phyloP scores from a whole-genome alignment of 768 basidiomycete species.

The Leccinum subtestaceum region DNA sequence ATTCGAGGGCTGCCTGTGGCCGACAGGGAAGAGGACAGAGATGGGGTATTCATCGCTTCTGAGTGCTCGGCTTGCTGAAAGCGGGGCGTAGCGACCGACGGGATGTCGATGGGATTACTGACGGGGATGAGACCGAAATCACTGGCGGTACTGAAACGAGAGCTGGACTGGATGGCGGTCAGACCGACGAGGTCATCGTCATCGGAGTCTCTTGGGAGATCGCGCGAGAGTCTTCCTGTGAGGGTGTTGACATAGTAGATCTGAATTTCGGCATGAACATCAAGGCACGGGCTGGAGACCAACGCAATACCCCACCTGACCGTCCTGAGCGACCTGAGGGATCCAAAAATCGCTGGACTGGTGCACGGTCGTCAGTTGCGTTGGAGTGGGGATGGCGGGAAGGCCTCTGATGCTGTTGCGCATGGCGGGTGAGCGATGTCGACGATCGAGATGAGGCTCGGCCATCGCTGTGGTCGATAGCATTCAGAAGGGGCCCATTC shows the following conservation, averaged over 20 bases:
- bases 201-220: constrained; percentile 72
- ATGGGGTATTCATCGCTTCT: neutral
- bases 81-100: neutral
- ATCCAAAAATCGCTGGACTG: constrained; percentile 81
- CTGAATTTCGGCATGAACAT: constrained; percentile 38
- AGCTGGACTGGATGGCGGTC: constrained; percentile 47
- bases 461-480: constrained; percentile 19
- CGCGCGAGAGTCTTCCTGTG: constrained; percentile 74
- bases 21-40: neutral
- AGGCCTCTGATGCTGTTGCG: constrained; percentile 29
- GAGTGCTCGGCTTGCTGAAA: neutral
- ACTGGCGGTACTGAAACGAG: constrained; percentile 48
- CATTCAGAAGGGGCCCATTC: constrained; percentile 3
- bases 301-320: constrained; percentile 57
- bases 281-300: neutral
- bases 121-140: constrained; percentile 43
- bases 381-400: constrained; percentile 24
- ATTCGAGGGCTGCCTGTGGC: neutral
- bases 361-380: neutral
- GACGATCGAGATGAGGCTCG: constrained; percentile 5
- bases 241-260: constrained; percentile 92
- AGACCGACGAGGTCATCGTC: constrained; percentile 52
- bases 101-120: constrained; percentile 8
- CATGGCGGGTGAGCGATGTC: neutral
- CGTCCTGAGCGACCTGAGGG: constrained; percentile 75